Conservation (phyloP, 768 basidiomycete species). For the Rhizopogon sp. region DNA sequence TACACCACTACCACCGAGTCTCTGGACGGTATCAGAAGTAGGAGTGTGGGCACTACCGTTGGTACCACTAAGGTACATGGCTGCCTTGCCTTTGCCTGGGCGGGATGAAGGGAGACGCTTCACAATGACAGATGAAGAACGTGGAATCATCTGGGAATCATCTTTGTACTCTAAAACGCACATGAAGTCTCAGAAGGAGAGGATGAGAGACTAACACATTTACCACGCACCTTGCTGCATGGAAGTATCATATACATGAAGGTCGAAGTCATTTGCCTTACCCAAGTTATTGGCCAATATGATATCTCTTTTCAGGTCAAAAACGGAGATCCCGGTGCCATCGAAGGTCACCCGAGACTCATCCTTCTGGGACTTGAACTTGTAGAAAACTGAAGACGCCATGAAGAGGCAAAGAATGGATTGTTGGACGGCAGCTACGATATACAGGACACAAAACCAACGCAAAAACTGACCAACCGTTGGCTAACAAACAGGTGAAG, state of each 20-base stretch:
- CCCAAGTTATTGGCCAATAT: conserved; percentile 94
- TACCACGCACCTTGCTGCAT: conserved; percentile 76
- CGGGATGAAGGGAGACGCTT: conserved; percentile 82
- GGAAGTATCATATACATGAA: conserved; percentile 77
- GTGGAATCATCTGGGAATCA: conserved; percentile 86
- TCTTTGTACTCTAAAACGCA: conserved; percentile 73
- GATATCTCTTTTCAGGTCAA: conserved; percentile 98
- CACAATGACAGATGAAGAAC: conserved; percentile 91
- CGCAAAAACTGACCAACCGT: conserved; percentile 15
- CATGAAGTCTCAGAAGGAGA: conserved; percentile 1
- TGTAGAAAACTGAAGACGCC: conserved; percentile 97
- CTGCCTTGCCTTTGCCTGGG: conserved; percentile 79
- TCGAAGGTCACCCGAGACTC: conserved; percentile 97
- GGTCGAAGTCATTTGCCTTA: conserved; percentile 96
- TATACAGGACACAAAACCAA: conserved; percentile 12
- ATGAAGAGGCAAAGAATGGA: conserved; percentile 30
- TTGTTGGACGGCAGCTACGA: conserved; percentile 9
- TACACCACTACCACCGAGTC: conserved; percentile 31
- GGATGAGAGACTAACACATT: neutral
- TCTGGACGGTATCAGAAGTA: conserved; percentile 42
- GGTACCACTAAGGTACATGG: conserved; percentile 63
- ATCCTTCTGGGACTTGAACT: conserved; percentile 92
- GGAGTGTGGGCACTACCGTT: conserved; percentile 34
- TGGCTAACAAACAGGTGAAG: conserved; percentile 13
- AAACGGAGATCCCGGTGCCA: conserved; percentile 97